phyloP scores from a whole-genome alignment of 2,329 filamentous ascomycete genomes.

The Diaporthe sp. region DNA sequence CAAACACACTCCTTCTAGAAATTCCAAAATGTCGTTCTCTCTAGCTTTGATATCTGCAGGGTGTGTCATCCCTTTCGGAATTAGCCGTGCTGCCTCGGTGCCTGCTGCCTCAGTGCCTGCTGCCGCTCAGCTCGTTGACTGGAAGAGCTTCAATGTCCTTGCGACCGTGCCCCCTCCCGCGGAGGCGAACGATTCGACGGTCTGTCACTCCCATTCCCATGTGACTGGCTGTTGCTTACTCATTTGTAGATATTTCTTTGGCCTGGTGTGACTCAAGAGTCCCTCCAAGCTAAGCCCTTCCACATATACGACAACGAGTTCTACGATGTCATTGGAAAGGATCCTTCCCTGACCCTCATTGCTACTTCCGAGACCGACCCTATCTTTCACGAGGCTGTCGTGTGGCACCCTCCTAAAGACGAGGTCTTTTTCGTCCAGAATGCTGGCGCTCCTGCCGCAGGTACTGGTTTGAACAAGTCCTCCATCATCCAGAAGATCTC shows the following conservation, averaged over 20 bases:
- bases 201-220: not conserved
- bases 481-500: constrained; percentile 65
- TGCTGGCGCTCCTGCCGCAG: constrained; percentile 60
- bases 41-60: not conserved
- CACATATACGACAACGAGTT: constrained; percentile 67
- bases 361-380: constrained; percentile 59
- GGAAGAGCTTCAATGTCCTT: constrained; percentile 59
- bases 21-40: constrained; percentile 14
- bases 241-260: constrained; percentile 55
- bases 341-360: constrained; percentile 64
- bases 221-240: not conserved
- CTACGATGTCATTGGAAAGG: constrained; percentile 61
- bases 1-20: constrained; percentile 11
- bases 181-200: constrained; percentile 50
- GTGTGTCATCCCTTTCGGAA: constrained; percentile 3
- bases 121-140: constrained; percentile 58
- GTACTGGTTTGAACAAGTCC: constrained; percentile 65
- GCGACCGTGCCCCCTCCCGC: constrained; percentile 54
- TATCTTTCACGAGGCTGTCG: constrained; percentile 68
- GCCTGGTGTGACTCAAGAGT: constrained; percentile 56
- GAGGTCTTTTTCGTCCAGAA: constrained; percentile 69
- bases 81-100: constrained; percentile 15
- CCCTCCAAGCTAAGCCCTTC: constrained; percentile 55
- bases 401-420: constrained; percentile 64
- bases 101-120: constrained; percentile 49